Conservation (phyloP, 1,284 basidiomycete species). For the Exobasidium cylindrosporum region DNA sequence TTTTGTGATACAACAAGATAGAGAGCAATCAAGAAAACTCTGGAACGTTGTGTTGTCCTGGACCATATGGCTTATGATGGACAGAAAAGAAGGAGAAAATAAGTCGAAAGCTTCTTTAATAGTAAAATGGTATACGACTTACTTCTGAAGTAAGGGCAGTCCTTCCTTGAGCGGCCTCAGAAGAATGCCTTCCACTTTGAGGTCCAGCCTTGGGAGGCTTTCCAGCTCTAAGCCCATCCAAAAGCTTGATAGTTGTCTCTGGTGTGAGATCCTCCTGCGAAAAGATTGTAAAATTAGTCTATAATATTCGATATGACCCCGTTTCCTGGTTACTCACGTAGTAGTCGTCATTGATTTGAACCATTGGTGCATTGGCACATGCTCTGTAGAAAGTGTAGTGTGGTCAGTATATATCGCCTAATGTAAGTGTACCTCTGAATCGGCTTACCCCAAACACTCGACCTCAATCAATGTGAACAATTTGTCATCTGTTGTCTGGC, state of each 20-base stretch:
- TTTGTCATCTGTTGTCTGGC: conserved; percentile 87
- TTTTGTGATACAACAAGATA: too few species aligned
- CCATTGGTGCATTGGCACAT: conserved; percentile 98
- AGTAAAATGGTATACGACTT: conserved; percentile 38
- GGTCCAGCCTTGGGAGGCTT: conserved; percentile 87
- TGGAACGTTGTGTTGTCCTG: conserved; percentile 79
- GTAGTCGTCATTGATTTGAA: conserved; percentile 93
- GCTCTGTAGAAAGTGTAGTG: conserved; percentile 60
- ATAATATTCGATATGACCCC: not conserved
- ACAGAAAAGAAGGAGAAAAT: not conserved
- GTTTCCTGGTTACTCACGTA: conserved; percentile 64
- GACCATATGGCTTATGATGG: conserved; percentile 76
- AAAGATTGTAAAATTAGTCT: not conserved
- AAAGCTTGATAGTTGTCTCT: conserved; percentile 78
- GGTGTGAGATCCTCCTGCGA: conserved; percentile 91
- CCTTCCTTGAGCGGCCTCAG: conserved; percentile 73
- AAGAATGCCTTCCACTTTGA: conserved; percentile 78
- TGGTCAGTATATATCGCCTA: not conserved
- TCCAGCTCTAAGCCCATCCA: conserved; percentile 80
- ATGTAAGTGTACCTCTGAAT: too few species aligned
- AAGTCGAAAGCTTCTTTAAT: conserved; percentile 23
- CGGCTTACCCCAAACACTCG: conserved; percentile 73
- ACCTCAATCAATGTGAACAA: conserved; percentile 98
- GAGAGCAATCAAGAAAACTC: conserved; percentile 72
- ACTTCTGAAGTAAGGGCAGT: conserved; percentile 81